Base-by-base conservation (phyloP, 371 early-diverging fungal genomes). In the Mortierella sp. region DNA sequence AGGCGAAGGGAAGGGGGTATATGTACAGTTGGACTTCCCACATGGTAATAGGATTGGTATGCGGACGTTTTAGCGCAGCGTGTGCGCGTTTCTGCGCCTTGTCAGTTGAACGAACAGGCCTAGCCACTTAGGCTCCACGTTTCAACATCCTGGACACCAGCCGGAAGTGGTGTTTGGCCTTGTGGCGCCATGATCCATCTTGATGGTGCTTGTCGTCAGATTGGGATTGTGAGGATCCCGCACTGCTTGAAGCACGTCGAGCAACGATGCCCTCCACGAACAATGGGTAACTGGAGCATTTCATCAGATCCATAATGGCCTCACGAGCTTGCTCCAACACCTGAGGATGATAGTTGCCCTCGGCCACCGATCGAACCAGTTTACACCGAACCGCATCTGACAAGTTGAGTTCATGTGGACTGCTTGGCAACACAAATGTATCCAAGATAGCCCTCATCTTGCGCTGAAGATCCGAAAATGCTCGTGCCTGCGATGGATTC, bases 371-470 rank as follows among this genome's bases (percentile, higher is more conserved):
- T 39, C 60, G 58, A 16, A 67, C 34, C 10, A 76, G 22, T 10
- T 46, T 47, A 7, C 54, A 53, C 16, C 69, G 68, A 10, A 61
- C 51, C 16, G 47, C 37, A 49, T 63, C 65, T 1, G 65, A 57
- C 6, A 76, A 50, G 46, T 76, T 76, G 51, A 76, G 40, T 17
- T 76, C 76, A 39, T 57, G 59, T 27, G 64, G 62, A 19, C 68
- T 59, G 17, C 53, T 50, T 9, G 57, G 57, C 0, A 54, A 50
- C 24, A 76, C 46, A 21, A 64, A 74, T 2, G 65, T 47, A 31
- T 76, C 65, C 53, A 76, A 57, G 17, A 76, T 56, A 14, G 31
- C 45, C 10, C 60, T 57, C 65, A 76, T 63, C 7, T 68, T 51
- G 25, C 47, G 45, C 39, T 67, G 68, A n/a, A 76, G 76, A 24